Evolutionary conservation across 202 grass and related monocot species (phyloP).

Genomic region (Elaeis oleifera): DNA sequence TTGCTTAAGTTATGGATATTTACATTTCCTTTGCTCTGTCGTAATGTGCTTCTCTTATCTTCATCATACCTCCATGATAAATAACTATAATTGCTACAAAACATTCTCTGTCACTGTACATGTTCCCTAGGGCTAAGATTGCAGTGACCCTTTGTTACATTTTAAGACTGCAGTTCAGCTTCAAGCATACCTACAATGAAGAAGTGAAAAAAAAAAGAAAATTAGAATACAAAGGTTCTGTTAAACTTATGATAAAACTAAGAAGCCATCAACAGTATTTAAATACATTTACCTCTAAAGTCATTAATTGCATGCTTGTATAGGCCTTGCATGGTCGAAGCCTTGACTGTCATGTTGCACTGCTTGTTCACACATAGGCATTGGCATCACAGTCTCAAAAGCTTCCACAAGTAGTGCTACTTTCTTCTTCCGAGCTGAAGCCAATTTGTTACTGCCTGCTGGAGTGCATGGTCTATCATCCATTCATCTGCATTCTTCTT

Average conservation of each 20-base stretch:
- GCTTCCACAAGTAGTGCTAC: conserved; percentile 22
- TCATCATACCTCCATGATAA: no score
- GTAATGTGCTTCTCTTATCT: no score
- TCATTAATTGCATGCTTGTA: conserved; percentile 31
- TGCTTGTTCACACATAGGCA: background rate
- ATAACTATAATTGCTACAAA: background rate
- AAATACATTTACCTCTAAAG: conserved; percentile 21
- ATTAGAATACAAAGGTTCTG: background rate
- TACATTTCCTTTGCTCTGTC: no score
- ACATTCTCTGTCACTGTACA: conserved; percentile 24
- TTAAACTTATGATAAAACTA: no score
- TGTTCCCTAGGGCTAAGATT: conserved; percentile 52
- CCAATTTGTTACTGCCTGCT: conserved; percentile 18
- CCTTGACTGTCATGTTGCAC: conserved; percentile 15
- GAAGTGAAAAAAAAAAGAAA: background rate
- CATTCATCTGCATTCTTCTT: conserved; percentile 22
- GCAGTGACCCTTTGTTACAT: conserved; percentile 48
- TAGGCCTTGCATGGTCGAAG: conserved; percentile 20
- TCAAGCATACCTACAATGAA: conserved; percentile 24
- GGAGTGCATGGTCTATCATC: conserved; percentile 26
- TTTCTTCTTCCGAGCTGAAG: conserved; percentile 9
- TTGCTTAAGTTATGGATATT: no score
- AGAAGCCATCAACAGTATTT: background rate
- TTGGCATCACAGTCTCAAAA: conserved; percentile 16
- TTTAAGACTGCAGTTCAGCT: conserved; percentile 28